Conservation (phyloP, 225 moss, liverwort and hornwort species). For the Lunularia cruciata region DNA sequence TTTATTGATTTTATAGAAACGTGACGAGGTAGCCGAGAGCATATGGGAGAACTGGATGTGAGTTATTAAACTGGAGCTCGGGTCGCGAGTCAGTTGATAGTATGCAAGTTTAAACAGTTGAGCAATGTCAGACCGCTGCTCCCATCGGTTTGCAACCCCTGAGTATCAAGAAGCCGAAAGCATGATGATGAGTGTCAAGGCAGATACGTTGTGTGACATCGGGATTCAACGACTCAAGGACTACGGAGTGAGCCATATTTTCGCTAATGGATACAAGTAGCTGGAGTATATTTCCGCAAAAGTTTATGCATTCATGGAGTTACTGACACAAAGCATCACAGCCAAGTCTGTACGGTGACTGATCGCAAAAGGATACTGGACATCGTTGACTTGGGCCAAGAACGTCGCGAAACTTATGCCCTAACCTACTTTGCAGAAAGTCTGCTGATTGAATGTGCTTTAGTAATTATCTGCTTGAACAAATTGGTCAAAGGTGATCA, state of each 20-base stretch:
- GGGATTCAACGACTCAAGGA: not conserved
- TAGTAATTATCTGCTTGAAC: not conserved
- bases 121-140: too few relatives aligned
- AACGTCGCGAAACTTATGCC: not conserved
- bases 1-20: too few relatives aligned
- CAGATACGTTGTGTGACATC: too few relatives aligned
- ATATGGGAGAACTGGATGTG: not conserved
- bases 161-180: too few relatives aligned
- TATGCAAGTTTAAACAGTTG: too few relatives aligned
- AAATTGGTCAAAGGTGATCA: not conserved
- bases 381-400: constrained; percentile 9
- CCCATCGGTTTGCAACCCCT: too few relatives aligned
- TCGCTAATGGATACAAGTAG: too few relatives aligned
- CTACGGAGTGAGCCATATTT: too few relatives aligned
- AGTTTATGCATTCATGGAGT: constrained; percentile 3
- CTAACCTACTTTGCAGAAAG: not conserved
- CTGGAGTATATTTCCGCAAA: too few relatives aligned
- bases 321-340: not conserved
- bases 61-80: not conserved
- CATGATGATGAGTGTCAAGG: too few relatives aligned
- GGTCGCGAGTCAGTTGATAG: too few relatives aligned
- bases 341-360: not conserved
- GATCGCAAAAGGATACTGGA: constrained; percentile 1
- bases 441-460: not conserved
- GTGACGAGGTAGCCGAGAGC: too few relatives aligned